Conservation (phyloP, 768 basidiomycete species). For the Leccinum uliginosum region DNA sequence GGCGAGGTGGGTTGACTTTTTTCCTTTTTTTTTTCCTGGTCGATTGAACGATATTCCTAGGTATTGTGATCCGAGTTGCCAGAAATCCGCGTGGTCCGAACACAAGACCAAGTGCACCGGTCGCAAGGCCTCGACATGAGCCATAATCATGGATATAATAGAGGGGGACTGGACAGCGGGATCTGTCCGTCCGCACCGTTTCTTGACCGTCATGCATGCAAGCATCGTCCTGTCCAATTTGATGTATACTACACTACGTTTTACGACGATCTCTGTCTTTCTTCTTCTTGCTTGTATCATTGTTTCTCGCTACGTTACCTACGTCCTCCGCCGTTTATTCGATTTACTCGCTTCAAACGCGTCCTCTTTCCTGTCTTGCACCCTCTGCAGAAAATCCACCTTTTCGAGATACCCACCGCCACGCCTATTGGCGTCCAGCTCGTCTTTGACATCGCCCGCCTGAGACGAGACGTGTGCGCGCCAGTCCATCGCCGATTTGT, state of each 20-base stretch:
- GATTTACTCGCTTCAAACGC: slow-evolving; percentile 53
- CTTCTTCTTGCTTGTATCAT: not conserved
- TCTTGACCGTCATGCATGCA: not conserved
- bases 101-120: slow-evolving; percentile 11
- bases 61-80: slow-evolving; percentile 15
- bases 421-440: slow-evolving; percentile 69
- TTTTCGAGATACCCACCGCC: slow-evolving; percentile 82
- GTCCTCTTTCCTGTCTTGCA: slow-evolving; percentile 67
- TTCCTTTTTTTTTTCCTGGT: not conserved
- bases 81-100: slow-evolving; percentile 15
- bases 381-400: slow-evolving; percentile 76
- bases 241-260: slow-evolving; percentile 11
- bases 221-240: too few species aligned
- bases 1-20: slow-evolving; percentile 30
- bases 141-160: not conserved
- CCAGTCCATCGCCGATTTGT: slow-evolving; percentile 90
- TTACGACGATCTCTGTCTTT: not conserved
- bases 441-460: slow-evolving; percentile 50
- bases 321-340: slow-evolving; percentile 44
- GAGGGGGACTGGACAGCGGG: not conserved
- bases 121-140: slow-evolving; percentile 1
- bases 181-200: not conserved
- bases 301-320: slow-evolving; percentile 1
- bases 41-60: not conserved
- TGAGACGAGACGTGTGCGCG: slow-evolving; percentile 53